Base-by-base conservation (phyloP, 2,329 filamentous ascomycete genomes). In the Talaromyces sp. region DNA sequence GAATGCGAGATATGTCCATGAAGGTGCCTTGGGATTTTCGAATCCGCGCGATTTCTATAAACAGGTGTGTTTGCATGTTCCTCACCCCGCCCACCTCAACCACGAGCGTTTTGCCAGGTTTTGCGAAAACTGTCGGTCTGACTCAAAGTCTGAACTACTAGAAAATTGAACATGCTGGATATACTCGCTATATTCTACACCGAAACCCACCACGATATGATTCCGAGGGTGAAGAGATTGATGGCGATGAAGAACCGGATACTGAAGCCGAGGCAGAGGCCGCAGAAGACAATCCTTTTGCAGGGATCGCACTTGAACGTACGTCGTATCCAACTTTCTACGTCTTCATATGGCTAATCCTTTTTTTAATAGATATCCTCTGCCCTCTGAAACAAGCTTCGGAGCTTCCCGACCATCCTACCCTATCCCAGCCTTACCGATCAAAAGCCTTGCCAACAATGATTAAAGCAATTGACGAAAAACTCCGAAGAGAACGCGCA, bases 121-220 rank as follows among this genome's bases (percentile, higher is more conserved):
- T 22, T 40, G 49, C 47, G 53, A 34, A 19, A 36, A 36, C 53
- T 17, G n/a, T 25, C 19, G 10, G 53, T 22, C 53, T 60, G 17
- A 17, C n/a, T 58, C 17, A 25, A 68, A 34, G 5, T 19, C 36
- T 25, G 13, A 51, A 40, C 5, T 31, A 45, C n/a, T 22, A 88
- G 85, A 84, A 81, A 76, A 81, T 88, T 68, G 83, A 86, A 54
- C 86, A 89, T 72, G 86, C 85, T 49, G 87, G 87, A 56, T 88
- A 88, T 74, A 79, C 82, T 49, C 82, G 87, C 70, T 81, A 84
- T 72, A 87, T 88, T 61, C 79, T 89, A 58, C 80, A 83, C 68
- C 82, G 79, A 47, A 89, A 88, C 66, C 87, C 87, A 5, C 79
- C 81, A 61, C 82, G 84, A 68, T 87, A 85, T 73, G 87, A 89